Conservation (phyloP, 495 filamentous ascomycete genomes). For the Apiosordaria backusii region DNA sequence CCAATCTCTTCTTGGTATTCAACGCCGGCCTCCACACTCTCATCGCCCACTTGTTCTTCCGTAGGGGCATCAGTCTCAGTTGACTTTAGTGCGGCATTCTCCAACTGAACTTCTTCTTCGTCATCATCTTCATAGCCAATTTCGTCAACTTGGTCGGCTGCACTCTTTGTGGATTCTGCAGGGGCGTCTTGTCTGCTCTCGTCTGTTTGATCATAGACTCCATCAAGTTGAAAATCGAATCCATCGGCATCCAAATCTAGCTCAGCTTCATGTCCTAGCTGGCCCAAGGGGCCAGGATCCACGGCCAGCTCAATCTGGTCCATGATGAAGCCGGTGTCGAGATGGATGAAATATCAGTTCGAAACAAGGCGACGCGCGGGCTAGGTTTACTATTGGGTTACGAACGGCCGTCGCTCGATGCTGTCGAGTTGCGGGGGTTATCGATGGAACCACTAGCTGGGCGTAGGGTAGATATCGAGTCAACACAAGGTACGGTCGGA, state of each 20-base stretch:
- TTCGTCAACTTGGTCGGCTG: conserved; percentile 18
- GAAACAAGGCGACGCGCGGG: background rate
- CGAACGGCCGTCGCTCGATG: background rate
- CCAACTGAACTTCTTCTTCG: background rate
- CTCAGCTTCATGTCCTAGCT: conserved; percentile 28
- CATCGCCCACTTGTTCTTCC: background rate
- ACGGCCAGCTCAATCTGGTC: conserved; percentile 26
- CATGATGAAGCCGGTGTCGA: conserved; percentile 13
- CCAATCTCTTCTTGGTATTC: conserved; percentile 33
- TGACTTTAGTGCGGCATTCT: background rate
- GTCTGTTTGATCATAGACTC: conserved; percentile 8
- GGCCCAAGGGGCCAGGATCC: conserved; percentile 17
- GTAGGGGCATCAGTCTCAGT: background rate
- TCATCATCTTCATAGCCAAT: conserved; percentile 24
- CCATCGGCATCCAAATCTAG: conserved; percentile 28
- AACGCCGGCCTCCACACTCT: conserved; percentile 11
- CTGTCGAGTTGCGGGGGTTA: background rate
- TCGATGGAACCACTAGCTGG: background rate
- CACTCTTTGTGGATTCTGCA: background rate
- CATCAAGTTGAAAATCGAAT: conserved; percentile 32
- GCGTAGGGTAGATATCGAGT: background rate
- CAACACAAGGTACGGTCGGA: too few relatives aligned
- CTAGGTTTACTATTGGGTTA: background rate
- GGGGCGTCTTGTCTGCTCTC: conserved; percentile 7
- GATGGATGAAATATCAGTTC: background rate